Conservation (phyloP, 495 filamentous ascomycete genomes). For the Entonaema liquescens region DNA sequence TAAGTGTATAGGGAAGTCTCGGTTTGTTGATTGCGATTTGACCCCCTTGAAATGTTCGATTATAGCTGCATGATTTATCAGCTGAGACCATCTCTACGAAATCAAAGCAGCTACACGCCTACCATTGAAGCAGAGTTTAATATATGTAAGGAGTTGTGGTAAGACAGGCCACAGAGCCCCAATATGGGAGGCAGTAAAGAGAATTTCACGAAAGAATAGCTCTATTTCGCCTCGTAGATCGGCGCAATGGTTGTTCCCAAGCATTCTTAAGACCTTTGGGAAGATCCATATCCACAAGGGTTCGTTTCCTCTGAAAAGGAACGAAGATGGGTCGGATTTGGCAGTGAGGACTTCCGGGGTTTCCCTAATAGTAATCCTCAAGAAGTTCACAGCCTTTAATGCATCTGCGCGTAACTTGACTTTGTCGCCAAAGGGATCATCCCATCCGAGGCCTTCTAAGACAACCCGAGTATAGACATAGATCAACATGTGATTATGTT, state of each 20-base stretch:
- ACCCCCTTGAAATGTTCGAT: conserved; percentile 21
- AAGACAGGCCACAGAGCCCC: conserved; percentile 57
- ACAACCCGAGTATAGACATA: conserved; percentile 84
- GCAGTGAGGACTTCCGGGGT: conserved; percentile 75
- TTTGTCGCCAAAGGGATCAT: conserved; percentile 67
- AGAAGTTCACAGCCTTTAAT: conserved; percentile 68
- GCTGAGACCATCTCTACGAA: conserved; percentile 19
- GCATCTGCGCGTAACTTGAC: conserved; percentile 68
- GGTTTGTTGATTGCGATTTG: conserved; percentile 16
- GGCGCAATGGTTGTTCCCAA: conserved; percentile 57
- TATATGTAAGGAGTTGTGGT: conserved; percentile 52
- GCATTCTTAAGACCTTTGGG: conserved; percentile 66
- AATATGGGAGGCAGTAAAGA: conserved; percentile 49
- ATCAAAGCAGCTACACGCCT: conserved; percentile 27
- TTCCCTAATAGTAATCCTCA: conserved; percentile 75
- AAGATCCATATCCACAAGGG: conserved; percentile 85
- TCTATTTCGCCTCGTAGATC: conserved; percentile 58
- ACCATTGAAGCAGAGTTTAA: conserved; percentile 54
- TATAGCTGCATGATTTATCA: conserved; percentile 28
- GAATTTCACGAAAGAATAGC: conserved; percentile 57
- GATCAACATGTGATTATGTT: conserved; percentile 82
- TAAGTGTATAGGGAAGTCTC: conserved; percentile 32
- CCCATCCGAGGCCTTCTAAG: conserved; percentile 67
- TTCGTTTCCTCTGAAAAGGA: conserved; percentile 60
- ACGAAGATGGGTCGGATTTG: conserved; percentile 46